Base-by-base conservation (phyloP, 2,329 filamentous ascomycete genomes). In the Colletotrichum trifolii region DNA sequence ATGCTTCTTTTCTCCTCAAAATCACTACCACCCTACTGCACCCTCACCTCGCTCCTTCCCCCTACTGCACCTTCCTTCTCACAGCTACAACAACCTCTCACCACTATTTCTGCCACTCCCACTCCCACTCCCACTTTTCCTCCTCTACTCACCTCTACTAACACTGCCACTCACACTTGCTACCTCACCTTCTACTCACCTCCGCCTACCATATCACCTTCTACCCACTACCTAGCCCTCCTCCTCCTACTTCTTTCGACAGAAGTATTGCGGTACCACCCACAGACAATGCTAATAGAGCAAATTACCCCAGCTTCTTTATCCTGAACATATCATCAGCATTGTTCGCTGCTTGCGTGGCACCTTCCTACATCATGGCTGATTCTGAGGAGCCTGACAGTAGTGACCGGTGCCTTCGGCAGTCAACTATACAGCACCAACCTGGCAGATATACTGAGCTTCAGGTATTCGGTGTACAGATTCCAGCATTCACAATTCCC, bases 361-460 rank as follows among this genome's bases (percentile, higher is more conserved):
- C 17, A 60, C n/a, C 45, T 36, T 45, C 34, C 36, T n/a, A 8
- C 45, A 48, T 56, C 38, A 64, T 63, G 49, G 54, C 43, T 17
- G 49, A 54, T 25, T 17, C 17, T 10, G 39, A 54, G 25, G 38
- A 43, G 43, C 43, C 17, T 34, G 33, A 10, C 13, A 7, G 42
- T 10, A 7, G 43, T 8, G 42, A 15, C 25, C 46, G 58, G 42
- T 40, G 40, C 34, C 53, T 66, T 43, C 50, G 57, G 36, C 50
- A 25, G 17, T 54, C 50, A 13, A 67, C 53, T 15, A n/a, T 63
- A 7, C 45, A 15, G 5, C 58, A 56, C 8, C 66, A 60, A 9
- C 71, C 71, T 8, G 68, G 69, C 8, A 68, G 69, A 1, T 76
- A 77, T 47, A 58, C 60, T 11, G 71, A 75, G 40, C n/a, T 40